These are phyloP conservation scores for Cucurbitaria berberidis DNA, from an alignment of 2,329 filamentous ascomycete species.

Conservation along the genomic window DNA sequence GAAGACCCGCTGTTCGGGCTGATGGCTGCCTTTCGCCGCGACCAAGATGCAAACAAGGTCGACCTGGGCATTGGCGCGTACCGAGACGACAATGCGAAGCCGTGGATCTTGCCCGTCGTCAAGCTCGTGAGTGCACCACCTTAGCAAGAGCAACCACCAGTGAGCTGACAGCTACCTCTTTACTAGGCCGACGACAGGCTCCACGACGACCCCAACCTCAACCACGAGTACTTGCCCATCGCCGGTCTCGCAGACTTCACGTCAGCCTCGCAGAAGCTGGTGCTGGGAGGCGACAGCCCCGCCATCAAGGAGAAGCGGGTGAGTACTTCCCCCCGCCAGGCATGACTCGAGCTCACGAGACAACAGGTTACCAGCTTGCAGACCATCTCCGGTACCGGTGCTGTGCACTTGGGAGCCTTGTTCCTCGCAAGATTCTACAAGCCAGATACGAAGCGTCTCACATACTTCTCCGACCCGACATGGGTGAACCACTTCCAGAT, in stretches of 20 bases:
- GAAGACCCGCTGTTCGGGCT: constrained; percentile 95
- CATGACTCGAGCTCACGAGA: constrained; percentile 36
- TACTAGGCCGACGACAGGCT: constrained; percentile 86
- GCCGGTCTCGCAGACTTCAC: constrained; percentile 87
- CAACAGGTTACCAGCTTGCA: constrained; percentile 74
- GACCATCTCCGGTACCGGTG: constrained; percentile 96
- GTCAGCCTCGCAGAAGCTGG: constrained; percentile 85
- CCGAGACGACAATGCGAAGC: constrained; percentile 92
- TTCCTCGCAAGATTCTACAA: constrained; percentile 94
- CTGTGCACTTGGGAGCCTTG: constrained; percentile 88
- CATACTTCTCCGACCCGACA: constrained; percentile 93
- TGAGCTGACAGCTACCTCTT: constrained; percentile 23
- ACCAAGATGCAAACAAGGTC: constrained; percentile 79
- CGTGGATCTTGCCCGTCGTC: constrained; percentile 95
- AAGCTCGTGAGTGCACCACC: constrained; percentile 73
- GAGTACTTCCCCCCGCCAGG: constrained; percentile 33
- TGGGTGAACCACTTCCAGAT: constrained; percentile 99
- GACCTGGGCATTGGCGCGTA: constrained; percentile 96
- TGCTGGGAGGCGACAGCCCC: constrained; percentile 79
- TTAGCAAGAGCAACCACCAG: not conserved
- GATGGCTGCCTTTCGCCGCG: constrained; percentile 84
- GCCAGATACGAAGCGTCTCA: constrained; percentile 66
- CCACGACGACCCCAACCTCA: constrained; percentile 84
- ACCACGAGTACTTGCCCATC: constrained; percentile 99
- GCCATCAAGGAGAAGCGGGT: constrained; percentile 84